Percentiles rank a stretch among this genome's conserved stretches.
These are phyloP conservation scores for Podospora didyma DNA, from an alignment of 495 filamentous ascomycete species.

Conservation along the genomic window DNA sequence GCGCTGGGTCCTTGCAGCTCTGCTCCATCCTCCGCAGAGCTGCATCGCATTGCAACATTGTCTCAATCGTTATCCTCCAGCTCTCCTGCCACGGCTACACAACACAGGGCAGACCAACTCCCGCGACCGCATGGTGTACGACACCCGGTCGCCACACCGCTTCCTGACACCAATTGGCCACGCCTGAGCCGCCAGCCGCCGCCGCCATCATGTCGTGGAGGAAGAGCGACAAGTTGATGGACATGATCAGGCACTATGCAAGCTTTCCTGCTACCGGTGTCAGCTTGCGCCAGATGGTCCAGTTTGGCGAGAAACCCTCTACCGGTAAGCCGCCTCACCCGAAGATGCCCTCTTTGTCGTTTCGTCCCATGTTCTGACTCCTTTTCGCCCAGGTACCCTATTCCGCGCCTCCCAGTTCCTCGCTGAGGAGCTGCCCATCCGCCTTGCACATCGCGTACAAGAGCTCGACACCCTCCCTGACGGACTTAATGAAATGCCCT, in stretches of 20 bases:
- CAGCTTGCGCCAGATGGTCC: conserved; percentile 96
- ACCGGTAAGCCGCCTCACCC: conserved; percentile 55
- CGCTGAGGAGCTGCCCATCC: conserved; percentile 95
- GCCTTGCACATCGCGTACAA: conserved; percentile 90
- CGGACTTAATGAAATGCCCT: conserved; percentile 97
- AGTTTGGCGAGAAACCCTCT: conserved; percentile 90
- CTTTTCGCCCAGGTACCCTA: conserved; percentile 67
- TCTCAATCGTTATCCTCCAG: neutral
- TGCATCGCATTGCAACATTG: neutral
- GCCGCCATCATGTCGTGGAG: conserved; percentile 75
- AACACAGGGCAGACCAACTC: neutral
- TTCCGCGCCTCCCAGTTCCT: conserved; percentile 98
- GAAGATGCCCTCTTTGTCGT: conserved; percentile 2
- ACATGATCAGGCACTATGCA: conserved; percentile 98
- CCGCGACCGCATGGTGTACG: conserved; percentile 19
- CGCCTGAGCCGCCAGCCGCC: conserved; percentile 25
- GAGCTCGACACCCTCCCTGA: conserved; percentile 91
- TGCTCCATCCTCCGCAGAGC: neutral
- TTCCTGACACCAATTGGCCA: conserved; percentile 30
- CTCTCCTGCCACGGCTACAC: neutral
- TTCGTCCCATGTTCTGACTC: conserved; percentile 16
- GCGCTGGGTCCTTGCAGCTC: neutral
- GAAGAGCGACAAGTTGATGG: conserved; percentile 84
- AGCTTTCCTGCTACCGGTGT: conserved; percentile 96
- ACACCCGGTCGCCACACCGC: conserved; percentile 23